Conservation (phyloP, 306 rosid species). For the Abrus precatorius region DNA sequence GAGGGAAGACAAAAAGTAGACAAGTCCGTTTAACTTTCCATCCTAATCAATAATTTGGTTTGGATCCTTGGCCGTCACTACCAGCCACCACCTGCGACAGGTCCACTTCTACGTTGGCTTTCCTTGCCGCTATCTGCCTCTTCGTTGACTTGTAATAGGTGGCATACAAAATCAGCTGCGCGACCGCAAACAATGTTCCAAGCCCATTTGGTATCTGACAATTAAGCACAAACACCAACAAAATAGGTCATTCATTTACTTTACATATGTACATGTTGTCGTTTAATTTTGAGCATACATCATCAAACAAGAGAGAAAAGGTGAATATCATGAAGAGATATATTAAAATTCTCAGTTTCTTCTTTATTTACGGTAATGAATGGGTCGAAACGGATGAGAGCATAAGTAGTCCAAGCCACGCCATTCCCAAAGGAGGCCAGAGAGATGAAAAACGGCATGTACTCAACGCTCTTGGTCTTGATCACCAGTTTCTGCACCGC, state of each 20-base stretch:
- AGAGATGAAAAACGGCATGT: slow-evolving; percentile 85
- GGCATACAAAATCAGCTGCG: slow-evolving; percentile 80
- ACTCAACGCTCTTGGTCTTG: slow-evolving; percentile 85
- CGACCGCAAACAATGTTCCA: slow-evolving; percentile 64
- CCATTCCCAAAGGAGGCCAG: slow-evolving; percentile 77
- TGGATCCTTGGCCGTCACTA: slow-evolving; percentile 10
- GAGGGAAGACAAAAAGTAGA: too few relatives aligned
- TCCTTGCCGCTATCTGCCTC: slow-evolving; percentile 65
- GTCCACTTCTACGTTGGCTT: slow-evolving; percentile 45
- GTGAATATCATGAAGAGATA: neutral
- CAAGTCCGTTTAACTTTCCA: slow-evolving; percentile 1
- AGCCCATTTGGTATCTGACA: slow-evolving; percentile 88
- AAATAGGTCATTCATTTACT: neutral
- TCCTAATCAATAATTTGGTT: slow-evolving; percentile 25
- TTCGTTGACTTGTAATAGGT: slow-evolving; percentile 81
- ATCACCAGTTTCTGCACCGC: slow-evolving; percentile 81
- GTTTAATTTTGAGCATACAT: neutral
- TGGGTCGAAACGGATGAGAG: slow-evolving; percentile 79
- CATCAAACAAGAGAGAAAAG: neutral
- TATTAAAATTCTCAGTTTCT: neutral
- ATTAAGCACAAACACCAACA: neutral
- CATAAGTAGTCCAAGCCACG: slow-evolving; percentile 81
- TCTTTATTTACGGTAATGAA: slow-evolving; percentile 63
- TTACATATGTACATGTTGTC: neutral
- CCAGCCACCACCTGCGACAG: slow-evolving; percentile 55